Base-by-base conservation (phyloP, 768 basidiomycete species). In the Ephemerocybe angulata region DNA sequence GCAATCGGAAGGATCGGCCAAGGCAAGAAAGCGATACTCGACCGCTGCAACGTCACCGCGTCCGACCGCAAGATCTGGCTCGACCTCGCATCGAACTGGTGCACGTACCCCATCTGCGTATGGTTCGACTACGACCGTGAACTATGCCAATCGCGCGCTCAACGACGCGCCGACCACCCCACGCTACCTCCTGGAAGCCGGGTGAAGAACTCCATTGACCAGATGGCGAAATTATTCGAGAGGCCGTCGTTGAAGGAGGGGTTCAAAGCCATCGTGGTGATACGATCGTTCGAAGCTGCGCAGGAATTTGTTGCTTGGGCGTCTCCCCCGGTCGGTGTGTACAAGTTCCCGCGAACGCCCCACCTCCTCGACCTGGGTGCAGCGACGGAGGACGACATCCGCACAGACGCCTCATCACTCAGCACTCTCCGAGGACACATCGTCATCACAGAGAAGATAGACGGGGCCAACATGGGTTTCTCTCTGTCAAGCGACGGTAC, bases 381-480 rank as follows among this genome's bases (percentile, higher is more conserved):
- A 0, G 80, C 76, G 3, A 78, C 80, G 1, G 61, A 65, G 0
- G 85, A 85, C 65, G 84, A 86, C 58, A 63, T 82, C n/a, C 64
- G 77, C 2, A 52, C 64, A 5, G 66, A 73, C 35, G 47, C 66
- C 13, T 48, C 60, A 12, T 27, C 50, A 60, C 48, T 61, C 57
- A 30, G 49, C 1, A 19, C 38, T 17, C 22, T 57, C 8, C 37
- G 56, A 29, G 70, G 69, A 7, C 65, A 70, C 52, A 72, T 79
- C 48, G 69, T 82, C 33, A 75, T 85, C 63, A 83, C 82, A 3
- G 85, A 86, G 61, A 85, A 86, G 61, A 72, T 85, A 47, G 84
- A 85, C 66, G 85, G 85, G 3, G 82, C 84, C 37, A 85, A 86
- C 63, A 80, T 85, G 79, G 85, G 82, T 5, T 79, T 85, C 64